These are phyloP conservation scores for Torulaspora indica DNA, from an alignment of 805 yeast species.

Conservation along the genomic window DNA sequence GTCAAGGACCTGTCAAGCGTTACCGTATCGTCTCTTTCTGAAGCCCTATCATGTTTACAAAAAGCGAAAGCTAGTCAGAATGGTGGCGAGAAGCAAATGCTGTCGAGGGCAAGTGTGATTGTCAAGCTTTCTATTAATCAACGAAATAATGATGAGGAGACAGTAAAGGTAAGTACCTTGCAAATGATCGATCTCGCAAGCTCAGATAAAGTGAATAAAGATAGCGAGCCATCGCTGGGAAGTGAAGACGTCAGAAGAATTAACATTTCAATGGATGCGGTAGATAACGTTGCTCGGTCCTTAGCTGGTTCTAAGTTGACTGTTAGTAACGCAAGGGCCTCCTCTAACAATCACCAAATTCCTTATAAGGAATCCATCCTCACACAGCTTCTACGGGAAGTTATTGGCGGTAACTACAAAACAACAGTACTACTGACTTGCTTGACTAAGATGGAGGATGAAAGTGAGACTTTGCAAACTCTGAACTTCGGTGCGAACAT, in stretches of 20 bases:
- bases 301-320: slow-evolving; percentile 41
- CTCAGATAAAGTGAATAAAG: slow-evolving; percentile 46
- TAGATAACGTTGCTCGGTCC: slow-evolving; percentile 77
- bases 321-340: slow-evolving; percentile 47
- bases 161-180: slow-evolving; percentile 46
- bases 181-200: slow-evolving; percentile 85
- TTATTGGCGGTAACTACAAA: slow-evolving; percentile 77
- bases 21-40: slow-evolving; percentile 54
- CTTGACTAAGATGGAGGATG: slow-evolving; percentile 56
- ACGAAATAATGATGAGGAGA: slow-evolving; percentile 42
- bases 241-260: slow-evolving; percentile 82
- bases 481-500: slow-evolving; percentile 73
- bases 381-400: slow-evolving; percentile 71
- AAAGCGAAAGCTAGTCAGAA: slow-evolving; percentile 56
- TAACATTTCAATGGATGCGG: slow-evolving; percentile 68
- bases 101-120: slow-evolving; percentile 78
- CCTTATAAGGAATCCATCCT: slow-evolving; percentile 73
- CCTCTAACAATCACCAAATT: slow-evolving; percentile 44
- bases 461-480: slow-evolving; percentile 63
- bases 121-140: slow-evolving; percentile 66
- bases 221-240: slow-evolving; percentile 62
- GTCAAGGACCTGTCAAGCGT: slow-evolving; percentile 66
- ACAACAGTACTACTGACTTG: slow-evolving; percentile 71
- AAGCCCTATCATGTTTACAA: slow-evolving; percentile 53
- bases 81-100: slow-evolving; percentile 56